These are phyloP conservation scores for Cercospora zeae-maydis DNA, from an alignment of 2,329 filamentous ascomycete genomes.

Conservation along the genomic window DNA sequence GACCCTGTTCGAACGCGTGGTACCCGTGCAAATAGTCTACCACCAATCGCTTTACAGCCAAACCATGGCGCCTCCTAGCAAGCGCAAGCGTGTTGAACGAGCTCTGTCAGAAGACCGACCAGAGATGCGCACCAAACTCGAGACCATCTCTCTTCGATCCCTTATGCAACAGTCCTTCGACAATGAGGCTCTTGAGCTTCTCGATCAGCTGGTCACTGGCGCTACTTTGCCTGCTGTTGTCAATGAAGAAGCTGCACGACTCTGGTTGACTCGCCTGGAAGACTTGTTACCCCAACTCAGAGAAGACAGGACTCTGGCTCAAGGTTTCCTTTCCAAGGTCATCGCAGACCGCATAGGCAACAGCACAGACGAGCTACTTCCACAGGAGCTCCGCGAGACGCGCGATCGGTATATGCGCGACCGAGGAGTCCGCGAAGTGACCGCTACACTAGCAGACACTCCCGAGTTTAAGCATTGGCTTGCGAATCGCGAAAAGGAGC, in stretches of 20 bases:
- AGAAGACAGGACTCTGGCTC: not conserved
- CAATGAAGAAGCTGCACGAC: not conserved
- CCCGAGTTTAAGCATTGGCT: not conserved
- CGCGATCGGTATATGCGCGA: not conserved
- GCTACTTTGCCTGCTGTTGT: not conserved
- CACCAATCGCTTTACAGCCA: not conserved
- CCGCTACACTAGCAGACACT: not conserved
- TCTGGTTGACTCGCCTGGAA: not conserved
- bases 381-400: not conserved
- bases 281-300: not conserved
- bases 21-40: not conserved
- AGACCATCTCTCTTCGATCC: not conserved
- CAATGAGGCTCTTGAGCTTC: not conserved
- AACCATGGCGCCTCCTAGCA: not conserved
- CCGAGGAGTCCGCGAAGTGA: too few species aligned
- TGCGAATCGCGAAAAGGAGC: too few species aligned
- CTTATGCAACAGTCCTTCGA: not conserved
- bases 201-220: not conserved
- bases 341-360: not conserved
- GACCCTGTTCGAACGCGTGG: not conserved
- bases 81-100: not conserved
- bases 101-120: not conserved
- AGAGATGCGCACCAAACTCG: not conserved
- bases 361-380: not conserved
- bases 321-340: not conserved